phyloP scores from a whole-genome alignment of 106 monocot species.

The Acanthochlamys bracteata region DNA sequence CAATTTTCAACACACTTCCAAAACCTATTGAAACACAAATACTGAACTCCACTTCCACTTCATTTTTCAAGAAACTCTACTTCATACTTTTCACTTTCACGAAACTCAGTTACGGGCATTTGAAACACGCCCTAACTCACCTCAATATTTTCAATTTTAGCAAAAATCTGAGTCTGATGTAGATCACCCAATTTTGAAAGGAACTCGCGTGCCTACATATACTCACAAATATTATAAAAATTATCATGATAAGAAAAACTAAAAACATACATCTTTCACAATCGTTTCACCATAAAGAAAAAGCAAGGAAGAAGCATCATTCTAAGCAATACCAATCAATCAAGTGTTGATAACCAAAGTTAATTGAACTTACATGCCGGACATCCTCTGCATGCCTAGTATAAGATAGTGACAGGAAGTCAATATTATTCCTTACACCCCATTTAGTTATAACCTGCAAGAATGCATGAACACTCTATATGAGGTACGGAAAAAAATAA shows the following conservation, averaged over 20 bases:
- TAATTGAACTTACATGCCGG: slow-evolving; percentile 38
- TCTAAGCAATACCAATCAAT: background rate
- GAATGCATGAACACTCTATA: background rate
- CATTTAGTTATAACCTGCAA: slow-evolving; percentile 67
- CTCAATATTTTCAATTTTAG: slow-evolving; percentile 80
- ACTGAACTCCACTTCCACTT: no score
- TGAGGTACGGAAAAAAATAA: background rate
- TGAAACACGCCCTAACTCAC: no score
- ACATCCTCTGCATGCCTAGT: slow-evolving; percentile 87
- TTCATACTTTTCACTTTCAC: no score
- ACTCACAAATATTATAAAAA: no score
- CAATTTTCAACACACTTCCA: no score
- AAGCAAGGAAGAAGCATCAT: background rate
- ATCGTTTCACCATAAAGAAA: background rate
- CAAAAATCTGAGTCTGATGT: slow-evolving; percentile 71
- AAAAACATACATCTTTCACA: no score
- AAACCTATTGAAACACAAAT: no score
- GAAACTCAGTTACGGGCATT: no score
- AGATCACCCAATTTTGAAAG: slow-evolving; percentile 69
- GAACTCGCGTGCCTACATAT: slow-evolving; percentile 54
- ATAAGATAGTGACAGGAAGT: slow-evolving; percentile 71
- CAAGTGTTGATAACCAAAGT: background rate
- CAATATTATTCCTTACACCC: slow-evolving; percentile 70
- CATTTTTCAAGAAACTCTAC: no score
- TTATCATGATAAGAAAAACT: no score